phyloP scores from a whole-genome alignment of 805 yeast species.

The Candida tibetensis region DNA sequence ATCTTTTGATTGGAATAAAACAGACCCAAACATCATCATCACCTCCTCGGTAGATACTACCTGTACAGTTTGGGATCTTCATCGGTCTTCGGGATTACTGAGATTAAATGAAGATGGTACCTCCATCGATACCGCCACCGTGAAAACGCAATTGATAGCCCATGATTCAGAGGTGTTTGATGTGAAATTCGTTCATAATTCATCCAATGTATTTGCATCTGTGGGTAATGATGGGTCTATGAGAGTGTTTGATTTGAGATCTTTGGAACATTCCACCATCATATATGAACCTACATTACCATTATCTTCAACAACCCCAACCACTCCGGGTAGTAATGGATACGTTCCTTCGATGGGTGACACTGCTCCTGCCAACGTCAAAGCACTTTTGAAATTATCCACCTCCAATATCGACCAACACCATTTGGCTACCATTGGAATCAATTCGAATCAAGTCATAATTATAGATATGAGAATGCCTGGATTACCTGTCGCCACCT shows the following conservation, averaged over 20 bases:
- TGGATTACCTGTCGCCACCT: slow-evolving; percentile 69
- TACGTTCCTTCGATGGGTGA: slow-evolving; percentile 1
- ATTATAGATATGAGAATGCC: slow-evolving; percentile 86
- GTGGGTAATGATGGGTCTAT: slow-evolving; percentile 96
- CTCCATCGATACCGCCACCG: slow-evolving; percentile 49
- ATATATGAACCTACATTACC: slow-evolving; percentile 71
- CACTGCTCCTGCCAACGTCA: slow-evolving; percentile 25
- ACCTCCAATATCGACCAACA: slow-evolving; percentile 80
- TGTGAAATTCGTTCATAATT: slow-evolving; percentile 75
- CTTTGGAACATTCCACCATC: slow-evolving; percentile 90
- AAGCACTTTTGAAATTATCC: slow-evolving; percentile 71
- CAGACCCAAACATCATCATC: slow-evolving; percentile 66
- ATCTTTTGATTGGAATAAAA: slow-evolving; percentile 87
- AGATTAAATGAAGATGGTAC: slow-evolving; percentile 1
- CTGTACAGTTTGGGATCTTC: slow-evolving; percentile 92
- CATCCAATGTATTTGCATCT: slow-evolving; percentile 78
- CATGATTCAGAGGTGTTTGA: slow-evolving; percentile 95
- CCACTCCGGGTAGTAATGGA: slow-evolving; percentile 6
- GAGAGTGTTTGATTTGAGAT: slow-evolving; percentile 84
- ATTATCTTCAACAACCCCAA: slow-evolving; percentile 8
- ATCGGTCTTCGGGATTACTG: slow-evolving; percentile 23
- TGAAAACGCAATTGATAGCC: slow-evolving; percentile 91
- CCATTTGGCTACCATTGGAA: slow-evolving; percentile 78
- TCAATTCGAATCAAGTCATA: slow-evolving; percentile 60
- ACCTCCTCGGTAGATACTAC: slow-evolving; percentile 94